Conservation (phyloP, 1,284 basidiomycete species). For the Ustilago nuda region DNA sequence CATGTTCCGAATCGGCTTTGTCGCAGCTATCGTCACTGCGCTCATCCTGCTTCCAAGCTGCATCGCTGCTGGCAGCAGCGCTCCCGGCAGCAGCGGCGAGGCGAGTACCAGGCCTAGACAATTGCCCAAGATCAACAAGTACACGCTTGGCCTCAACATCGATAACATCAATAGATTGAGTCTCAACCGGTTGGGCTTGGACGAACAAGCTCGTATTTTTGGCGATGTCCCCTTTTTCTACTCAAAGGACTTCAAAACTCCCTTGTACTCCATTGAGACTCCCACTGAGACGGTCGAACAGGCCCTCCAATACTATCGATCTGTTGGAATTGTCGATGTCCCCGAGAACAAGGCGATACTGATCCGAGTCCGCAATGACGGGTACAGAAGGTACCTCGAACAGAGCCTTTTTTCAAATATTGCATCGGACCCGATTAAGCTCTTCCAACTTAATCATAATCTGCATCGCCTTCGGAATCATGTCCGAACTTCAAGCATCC, state of each 20-base stretch:
- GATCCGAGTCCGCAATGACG: neutral
- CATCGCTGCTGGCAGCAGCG: neutral
- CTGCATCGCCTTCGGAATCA: conserved; percentile 4
- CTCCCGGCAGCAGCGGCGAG: neutral
- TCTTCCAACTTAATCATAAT: neutral
- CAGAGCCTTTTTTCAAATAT: neutral
- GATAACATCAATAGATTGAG: too few relatives aligned
- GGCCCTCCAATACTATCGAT: conserved; percentile 7
- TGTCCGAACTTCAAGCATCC: neutral
- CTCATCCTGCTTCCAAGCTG: conserved; percentile 1
- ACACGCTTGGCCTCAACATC: too few relatives aligned
- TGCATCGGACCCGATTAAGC: neutral
- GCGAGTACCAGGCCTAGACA: too few relatives aligned
- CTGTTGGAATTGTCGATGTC: conserved; percentile 13
- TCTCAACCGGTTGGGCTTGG: too few relatives aligned
- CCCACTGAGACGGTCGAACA: neutral
- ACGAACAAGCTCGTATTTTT: too few relatives aligned
- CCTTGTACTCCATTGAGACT: neutral
- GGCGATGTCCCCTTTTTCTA: too few relatives aligned
- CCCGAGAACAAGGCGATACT: too few relatives aligned
- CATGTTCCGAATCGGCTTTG: neutral
- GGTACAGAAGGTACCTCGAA: neutral
- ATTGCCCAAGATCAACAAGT: too few relatives aligned
- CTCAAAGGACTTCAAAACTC: neutral
- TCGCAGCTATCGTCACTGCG: neutral